Conservation (phyloP, 176 grass and related monocot genomes). For the Phoenix roebelenii region DNA sequence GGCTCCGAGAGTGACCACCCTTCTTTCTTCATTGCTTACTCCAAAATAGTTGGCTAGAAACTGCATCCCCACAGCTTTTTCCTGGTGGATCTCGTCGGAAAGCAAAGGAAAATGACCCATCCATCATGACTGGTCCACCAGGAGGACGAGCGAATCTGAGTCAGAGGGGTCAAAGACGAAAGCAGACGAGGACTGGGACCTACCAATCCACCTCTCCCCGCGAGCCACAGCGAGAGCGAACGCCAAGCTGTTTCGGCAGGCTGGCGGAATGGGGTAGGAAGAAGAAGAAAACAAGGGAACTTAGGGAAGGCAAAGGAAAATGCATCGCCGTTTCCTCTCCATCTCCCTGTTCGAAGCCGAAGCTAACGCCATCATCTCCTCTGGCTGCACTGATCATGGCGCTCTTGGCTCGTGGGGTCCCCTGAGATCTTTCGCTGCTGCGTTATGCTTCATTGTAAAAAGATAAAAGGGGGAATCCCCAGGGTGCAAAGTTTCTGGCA, state of each 20-base stretch:
- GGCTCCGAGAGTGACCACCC: too few species aligned
- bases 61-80: not conserved
- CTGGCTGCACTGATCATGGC: not conserved
- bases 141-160: constrained; percentile 12
- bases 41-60: too few species aligned
- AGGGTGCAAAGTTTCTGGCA: too few species aligned
- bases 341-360: not conserved
- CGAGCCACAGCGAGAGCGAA: not conserved
- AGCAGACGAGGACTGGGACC: not conserved
- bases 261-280: too few species aligned
- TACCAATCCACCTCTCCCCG: not conserved
- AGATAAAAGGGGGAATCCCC: too few species aligned
- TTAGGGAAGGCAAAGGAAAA: too few species aligned
- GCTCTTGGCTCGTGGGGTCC: too few species aligned
- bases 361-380: not conserved
- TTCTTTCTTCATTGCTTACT: too few species aligned
- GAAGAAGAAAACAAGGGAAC: too few species aligned
- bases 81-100: not conserved
- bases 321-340: too few species aligned
- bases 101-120: not conserved
- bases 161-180: constrained; percentile 18
- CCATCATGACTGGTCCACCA: not conserved
- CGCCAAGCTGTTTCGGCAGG: not conserved
- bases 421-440: too few species aligned
- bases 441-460: too few species aligned